Evolutionary conservation across 2,329 filamentous ascomycete genomes (phyloP).

Genomic region (Nakataea oryzae): DNA sequence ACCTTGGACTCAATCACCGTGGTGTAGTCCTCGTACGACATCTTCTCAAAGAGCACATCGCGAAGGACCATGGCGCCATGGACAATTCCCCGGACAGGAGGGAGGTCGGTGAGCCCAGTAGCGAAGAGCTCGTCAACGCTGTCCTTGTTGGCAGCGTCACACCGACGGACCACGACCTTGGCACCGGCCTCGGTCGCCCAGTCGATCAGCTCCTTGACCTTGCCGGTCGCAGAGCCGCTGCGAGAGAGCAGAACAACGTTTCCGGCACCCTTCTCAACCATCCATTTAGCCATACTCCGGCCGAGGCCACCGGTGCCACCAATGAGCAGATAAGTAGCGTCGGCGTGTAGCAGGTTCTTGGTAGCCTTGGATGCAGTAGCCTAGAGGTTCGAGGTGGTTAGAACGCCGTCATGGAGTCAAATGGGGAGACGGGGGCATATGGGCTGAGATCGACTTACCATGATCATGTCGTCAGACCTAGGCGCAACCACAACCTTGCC

Average conservation of each 20-base stretch:
- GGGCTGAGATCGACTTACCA: slow-evolving; percentile 6
- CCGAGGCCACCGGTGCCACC: slow-evolving; percentile 41
- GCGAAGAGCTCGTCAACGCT: slow-evolving; percentile 26
- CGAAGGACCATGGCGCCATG: slow-evolving; percentile 37
- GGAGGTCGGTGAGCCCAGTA: slow-evolving; percentile 21
- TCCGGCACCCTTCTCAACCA: slow-evolving; percentile 35
- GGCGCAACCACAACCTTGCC: slow-evolving; percentile 34
- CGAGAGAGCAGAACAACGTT: slow-evolving; percentile 39
- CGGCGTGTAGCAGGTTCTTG: slow-evolving; percentile 21
- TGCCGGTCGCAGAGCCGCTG: slow-evolving; percentile 28
- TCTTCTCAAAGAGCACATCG: slow-evolving; percentile 41
- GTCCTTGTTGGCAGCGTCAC: slow-evolving; percentile 34
- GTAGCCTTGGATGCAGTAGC: slow-evolving; percentile 7
- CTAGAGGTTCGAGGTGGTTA: slow-evolving; percentile 1
- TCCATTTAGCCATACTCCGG: slow-evolving; percentile 35
- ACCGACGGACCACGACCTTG: slow-evolving; percentile 31
- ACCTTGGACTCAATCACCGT: slow-evolving; percentile 40
- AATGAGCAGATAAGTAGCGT: slow-evolving; percentile 38
- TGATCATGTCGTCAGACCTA: slow-evolving; percentile 28
- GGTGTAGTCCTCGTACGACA: slow-evolving; percentile 36
- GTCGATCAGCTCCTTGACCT: slow-evolving; percentile 28
- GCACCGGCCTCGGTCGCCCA: slow-evolving; percentile 27
- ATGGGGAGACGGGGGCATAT: not conserved
- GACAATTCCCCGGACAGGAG: slow-evolving; percentile 31
- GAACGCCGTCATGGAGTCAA: not conserved